Evolutionary conservation across 2,329 filamentous ascomycete species (phyloP), one percentile per base, ranked within the genome.

Genomic region (Cordyceps pruinosa): DNA sequence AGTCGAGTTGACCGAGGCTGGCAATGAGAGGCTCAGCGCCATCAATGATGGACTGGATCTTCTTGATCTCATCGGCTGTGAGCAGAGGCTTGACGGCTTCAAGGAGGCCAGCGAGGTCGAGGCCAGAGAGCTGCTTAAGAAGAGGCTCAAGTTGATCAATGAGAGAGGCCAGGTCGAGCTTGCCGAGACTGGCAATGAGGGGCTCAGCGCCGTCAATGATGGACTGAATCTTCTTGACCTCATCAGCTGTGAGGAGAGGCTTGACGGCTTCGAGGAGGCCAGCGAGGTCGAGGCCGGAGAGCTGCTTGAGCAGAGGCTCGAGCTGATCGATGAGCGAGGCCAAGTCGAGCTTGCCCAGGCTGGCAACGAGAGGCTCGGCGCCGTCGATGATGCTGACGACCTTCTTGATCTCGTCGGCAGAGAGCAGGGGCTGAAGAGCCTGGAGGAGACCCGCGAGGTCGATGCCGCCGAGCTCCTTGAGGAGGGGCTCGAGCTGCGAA

Each of bases 361-460:
- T 63, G 9, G 63, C 61, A 6, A 74, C 56, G 15, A 74, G 64
- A 1, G 69, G 67, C 8, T 70, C 59, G 5, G 72, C 66, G 44
- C 73, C 70, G 1, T 66, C 64, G 3, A 75, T 54, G 17, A 75
- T 67, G 8, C 66, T 66, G 28, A 66, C 63, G 2, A 73, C 65
- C 47, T 73, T 65, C 5, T 66, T 57, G n/a, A 70, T 63, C 0
- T 64, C 61, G 8, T 67, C 64, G 5, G 64, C 61, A 12, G 60
- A 65, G 15, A 70, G 62, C 5, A 70, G 60, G 9, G 67, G 65
- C 19, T 66, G 58, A 1, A 69, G n/a, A 1, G 61, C 65, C 17
- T 66, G 57, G 2, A 73, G 57, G 2, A 73, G 62, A 1, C 66
- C 65, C 30, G 67, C 57, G 1, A 73, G 60, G 35, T 73, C 71